Evolutionary conservation across 257 asterid genomes (phyloP).

Genomic region (Nicotiana otophora): DNA sequence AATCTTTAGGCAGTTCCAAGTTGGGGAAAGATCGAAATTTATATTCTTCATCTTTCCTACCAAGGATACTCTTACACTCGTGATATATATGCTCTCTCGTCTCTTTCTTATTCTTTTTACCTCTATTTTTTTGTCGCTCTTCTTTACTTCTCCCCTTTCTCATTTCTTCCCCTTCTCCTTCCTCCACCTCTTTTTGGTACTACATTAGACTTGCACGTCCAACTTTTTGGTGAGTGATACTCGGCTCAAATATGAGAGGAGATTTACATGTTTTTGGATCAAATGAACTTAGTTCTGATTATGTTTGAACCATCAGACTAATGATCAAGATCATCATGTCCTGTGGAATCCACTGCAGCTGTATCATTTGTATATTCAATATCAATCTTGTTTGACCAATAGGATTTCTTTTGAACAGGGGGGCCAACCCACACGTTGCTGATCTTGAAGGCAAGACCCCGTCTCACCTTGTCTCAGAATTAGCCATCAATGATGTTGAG

Average conservation of each 20-base stretch:
- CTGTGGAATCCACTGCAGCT: not conserved
- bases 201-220: not conserved
- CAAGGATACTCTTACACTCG: not conserved
- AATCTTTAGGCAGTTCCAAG: not conserved
- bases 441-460: constrained; percentile 74
- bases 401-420: constrained; percentile 42
- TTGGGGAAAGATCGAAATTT: not conserved
- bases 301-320: constrained; percentile 1
- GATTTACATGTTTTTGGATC: constrained; percentile 1
- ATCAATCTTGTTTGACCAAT: not conserved
- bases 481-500: constrained; percentile 53
- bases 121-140: not conserved
- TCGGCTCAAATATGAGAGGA: not conserved
- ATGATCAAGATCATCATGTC: not conserved
- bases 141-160: not conserved
- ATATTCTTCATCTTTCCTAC: not conserved
- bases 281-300: not conserved
- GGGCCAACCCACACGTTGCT: constrained; percentile 63
- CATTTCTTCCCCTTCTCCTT: not conserved
- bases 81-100: not conserved
- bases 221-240: not conserved
- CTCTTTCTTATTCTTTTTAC: not conserved
- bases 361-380: not conserved
- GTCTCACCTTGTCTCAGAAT: constrained; percentile 49
- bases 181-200: not conserved